phyloP scores from a whole-genome alignment of 1,284 basidiomycete species.

The Fomitopsis schrenkii region DNA sequence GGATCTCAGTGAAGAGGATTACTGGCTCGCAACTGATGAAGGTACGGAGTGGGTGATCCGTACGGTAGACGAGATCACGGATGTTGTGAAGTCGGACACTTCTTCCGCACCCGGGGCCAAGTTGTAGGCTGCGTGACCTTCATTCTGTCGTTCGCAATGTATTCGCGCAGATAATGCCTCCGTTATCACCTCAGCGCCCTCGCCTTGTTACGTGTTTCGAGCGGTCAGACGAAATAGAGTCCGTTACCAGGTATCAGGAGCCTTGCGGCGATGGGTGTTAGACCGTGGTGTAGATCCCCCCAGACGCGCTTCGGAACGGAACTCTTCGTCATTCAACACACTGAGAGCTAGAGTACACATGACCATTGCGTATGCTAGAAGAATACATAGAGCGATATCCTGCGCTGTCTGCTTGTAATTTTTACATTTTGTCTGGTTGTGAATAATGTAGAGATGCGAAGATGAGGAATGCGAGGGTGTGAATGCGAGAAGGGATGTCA shows the following conservation, averaged over 20 bases:
- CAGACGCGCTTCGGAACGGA: constrained; percentile 1
- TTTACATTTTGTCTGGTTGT: constrained; percentile 12
- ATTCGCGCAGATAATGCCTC: constrained; percentile 1
- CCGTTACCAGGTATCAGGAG: constrained; percentile 1
- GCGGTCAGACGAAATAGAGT: not conserved
- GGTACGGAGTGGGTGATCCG: constrained; percentile 91
- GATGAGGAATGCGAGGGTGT: constrained; percentile 3
- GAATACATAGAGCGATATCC: constrained; percentile 3
- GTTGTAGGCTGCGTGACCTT: constrained; percentile 41
- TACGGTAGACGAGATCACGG: constrained; percentile 78
- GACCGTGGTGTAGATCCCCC: not conserved
- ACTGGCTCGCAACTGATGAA: constrained; percentile 86
- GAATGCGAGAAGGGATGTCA: constrained; percentile 31
- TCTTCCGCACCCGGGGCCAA: constrained; percentile 44
- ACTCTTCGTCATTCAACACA: constrained; percentile 1
- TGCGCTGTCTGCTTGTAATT: not conserved
- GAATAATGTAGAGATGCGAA: constrained; percentile 3
- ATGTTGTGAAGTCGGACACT: constrained; percentile 56
- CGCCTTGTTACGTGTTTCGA: not conserved
- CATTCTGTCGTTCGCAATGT: not conserved
- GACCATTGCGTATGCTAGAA: constrained; percentile 4
- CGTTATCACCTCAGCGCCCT: not conserved
- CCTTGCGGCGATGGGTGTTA: not conserved
- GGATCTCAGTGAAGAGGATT: constrained; percentile 68
- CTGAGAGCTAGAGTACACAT: constrained; percentile 6